Percentiles rank a stretch among this genome's conserved stretches.
phyloP scores from a whole-genome alignment of 2,329 filamentous ascomycete species.

The Pezicula radicicola region DNA sequence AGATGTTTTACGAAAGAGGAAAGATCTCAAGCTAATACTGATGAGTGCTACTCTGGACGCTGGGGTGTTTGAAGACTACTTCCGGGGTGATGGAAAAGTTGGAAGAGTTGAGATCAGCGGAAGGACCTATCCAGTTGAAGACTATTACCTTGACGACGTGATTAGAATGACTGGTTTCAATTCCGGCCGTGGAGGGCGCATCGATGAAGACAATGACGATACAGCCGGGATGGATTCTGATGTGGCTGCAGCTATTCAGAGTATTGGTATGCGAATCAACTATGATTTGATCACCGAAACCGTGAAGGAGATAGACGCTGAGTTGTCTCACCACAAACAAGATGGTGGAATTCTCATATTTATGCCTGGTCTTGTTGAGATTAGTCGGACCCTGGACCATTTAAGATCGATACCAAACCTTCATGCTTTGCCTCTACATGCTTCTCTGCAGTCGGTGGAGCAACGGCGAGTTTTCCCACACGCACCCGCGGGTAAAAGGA shows the following conservation, averaged over 20 bases:
- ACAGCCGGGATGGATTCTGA: slow-evolving; percentile 46
- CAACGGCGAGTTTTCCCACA: slow-evolving; percentile 82
- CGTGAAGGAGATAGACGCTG: slow-evolving; percentile 75
- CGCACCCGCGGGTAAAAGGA: slow-evolving; percentile 76
- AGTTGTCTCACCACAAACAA: slow-evolving; percentile 61
- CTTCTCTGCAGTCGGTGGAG: slow-evolving; percentile 83
- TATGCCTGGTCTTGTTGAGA: slow-evolving; percentile 87
- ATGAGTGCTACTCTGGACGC: slow-evolving; percentile 98
- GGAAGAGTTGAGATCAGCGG: slow-evolving; percentile 84
- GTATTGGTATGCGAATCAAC: slow-evolving; percentile 80
- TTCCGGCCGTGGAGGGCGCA: slow-evolving; percentile 33
- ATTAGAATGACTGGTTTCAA: slow-evolving; percentile 75
- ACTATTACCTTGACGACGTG: slow-evolving; percentile 88
- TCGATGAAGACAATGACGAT: slow-evolving; percentile 39
- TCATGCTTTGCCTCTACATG: slow-evolving; percentile 84
- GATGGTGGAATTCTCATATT: slow-evolving; percentile 94
- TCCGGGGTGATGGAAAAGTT: slow-evolving; percentile 67
- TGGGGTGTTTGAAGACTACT: slow-evolving; percentile 80
- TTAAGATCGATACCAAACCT: slow-evolving; percentile 64
- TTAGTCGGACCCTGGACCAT: slow-evolving; percentile 72
- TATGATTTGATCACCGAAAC: slow-evolving; percentile 82
- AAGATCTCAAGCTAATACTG: slow-evolving; percentile 82
- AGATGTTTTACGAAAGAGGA: slow-evolving; percentile 71
- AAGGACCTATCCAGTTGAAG: slow-evolving; percentile 83
- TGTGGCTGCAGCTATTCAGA: slow-evolving; percentile 69